Conservation (phyloP, 192 early-diverging fungal genomes). For the Coemansia sp. region DNA sequence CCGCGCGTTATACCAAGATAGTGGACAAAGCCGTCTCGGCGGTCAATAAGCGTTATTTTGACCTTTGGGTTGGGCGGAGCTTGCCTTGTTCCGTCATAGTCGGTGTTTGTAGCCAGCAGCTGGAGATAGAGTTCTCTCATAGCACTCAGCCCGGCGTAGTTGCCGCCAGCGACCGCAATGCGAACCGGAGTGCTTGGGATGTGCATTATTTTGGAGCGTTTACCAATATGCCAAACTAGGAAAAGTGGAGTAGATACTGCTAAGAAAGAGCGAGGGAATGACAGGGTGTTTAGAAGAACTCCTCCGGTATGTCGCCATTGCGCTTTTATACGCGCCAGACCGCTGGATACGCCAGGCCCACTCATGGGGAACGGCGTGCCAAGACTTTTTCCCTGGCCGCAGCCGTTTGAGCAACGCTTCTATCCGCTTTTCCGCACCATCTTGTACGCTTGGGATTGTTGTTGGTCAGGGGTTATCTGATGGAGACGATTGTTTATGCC, state of each 20-base stretch:
- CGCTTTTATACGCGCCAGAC: too few species aligned
- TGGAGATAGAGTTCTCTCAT: conserved; percentile 29
- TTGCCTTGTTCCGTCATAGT: conserved; percentile 39
- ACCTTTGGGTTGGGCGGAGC: conserved; percentile 32
- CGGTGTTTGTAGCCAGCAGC: conserved; percentile 30
- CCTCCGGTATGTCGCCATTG: too few species aligned
- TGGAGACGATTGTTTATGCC: not conserved
- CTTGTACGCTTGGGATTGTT: too few species aligned
- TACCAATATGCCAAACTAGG: not conserved
- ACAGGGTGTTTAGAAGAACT: not conserved
- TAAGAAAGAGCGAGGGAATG: not conserved
- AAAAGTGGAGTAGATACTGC: not conserved
- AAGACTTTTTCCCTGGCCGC: too few species aligned
- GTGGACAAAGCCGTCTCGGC: conserved; percentile 37
- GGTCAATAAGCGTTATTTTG: conserved; percentile 38
- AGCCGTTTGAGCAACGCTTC: too few species aligned
- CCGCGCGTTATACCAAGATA: conserved; percentile 42
- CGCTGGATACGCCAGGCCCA: too few species aligned
- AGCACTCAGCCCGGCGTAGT: conserved; percentile 39
- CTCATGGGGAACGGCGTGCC: too few species aligned
- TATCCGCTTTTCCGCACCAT: too few species aligned
- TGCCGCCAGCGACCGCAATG: conserved; percentile 44
- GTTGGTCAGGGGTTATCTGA: too few species aligned
- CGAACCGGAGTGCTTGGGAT: conserved; percentile 19
- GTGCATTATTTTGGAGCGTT: conserved; percentile 12